Evolutionary conservation across 768 basidiomycete genomes (phyloP), one percentile per base, ranked within the genome.

Genomic region (Mycena capillaripes): DNA sequence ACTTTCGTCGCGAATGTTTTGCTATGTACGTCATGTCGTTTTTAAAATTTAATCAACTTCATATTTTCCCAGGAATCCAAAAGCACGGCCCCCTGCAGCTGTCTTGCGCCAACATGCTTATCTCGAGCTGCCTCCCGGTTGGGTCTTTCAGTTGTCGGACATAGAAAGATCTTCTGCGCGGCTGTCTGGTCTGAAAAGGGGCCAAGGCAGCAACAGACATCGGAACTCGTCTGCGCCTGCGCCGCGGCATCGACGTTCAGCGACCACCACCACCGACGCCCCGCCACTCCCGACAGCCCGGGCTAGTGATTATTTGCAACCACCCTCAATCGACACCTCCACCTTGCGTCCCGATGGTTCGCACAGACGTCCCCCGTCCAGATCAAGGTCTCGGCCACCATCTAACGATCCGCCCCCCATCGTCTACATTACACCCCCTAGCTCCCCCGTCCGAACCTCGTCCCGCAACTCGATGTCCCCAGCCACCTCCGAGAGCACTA

Each of bases 1-100:
- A 95, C 74, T 97, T 98, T 78, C 86, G 95, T 65, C 82, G 86
- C 23, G 87, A 88, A 75, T 97, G 96, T 81, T 95, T 97, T 74
- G 88, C 93, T 23, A 86, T 89, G 94, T 93, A 79, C 73, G 89
- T 30, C 34, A 30, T 52, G 17, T 2, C 2, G 25, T 17, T 60
- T 55, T 36, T 68, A n/a, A n/a, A n/a, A n/a, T n/a, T 38, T 29
- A 27, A 56, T 12, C 38, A 42, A 36, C 50, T 66, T 70, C 34
- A 38, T 40, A 32, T 12, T 56, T 66, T 56, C 70, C 21, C 67
- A 94, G 93, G 66, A 86, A 95, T 76, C 94, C 95, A 16, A 84
- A 87, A 42, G 84, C 90, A 63, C 91, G 96, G 55, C 91, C 95
- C 12, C 87, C 84, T 9, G 93, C 95, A 12, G 84, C 84, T 21